phyloP scores from a whole-genome alignment of 495 filamentous ascomycete species.

The Bombardia bombarda region DNA sequence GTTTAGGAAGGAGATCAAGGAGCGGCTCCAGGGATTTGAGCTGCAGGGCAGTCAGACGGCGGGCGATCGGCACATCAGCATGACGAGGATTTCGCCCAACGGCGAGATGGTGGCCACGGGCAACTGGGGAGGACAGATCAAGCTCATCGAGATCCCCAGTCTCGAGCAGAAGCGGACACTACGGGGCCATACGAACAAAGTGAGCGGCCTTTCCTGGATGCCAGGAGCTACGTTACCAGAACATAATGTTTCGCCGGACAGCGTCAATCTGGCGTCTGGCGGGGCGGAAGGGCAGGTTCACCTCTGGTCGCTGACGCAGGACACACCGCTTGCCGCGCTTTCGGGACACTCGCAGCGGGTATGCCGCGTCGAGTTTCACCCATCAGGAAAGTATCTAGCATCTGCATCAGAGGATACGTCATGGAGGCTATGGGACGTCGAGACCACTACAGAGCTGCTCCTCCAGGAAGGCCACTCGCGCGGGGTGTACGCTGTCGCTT shows the following conservation, averaged over 20 bases:
- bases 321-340: constrained; percentile 76
- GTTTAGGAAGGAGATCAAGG: constrained; percentile 82
- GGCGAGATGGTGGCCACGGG: constrained; percentile 79
- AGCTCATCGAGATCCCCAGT: constrained; percentile 73
- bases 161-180: constrained; percentile 66
- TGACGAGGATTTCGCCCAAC: constrained; percentile 83
- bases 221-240: constrained; percentile 71
- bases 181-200: constrained; percentile 75
- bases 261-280: constrained; percentile 82
- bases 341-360: constrained; percentile 82
- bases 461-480: constrained; percentile 92
- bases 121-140: constrained; percentile 85
- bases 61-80: constrained; percentile 80
- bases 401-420: constrained; percentile 95
- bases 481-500: constrained; percentile 81
- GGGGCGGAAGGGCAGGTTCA: constrained; percentile 86
- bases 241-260: constrained; percentile 57
- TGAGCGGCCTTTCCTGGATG: constrained; percentile 87
- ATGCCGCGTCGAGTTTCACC: constrained; percentile 89
- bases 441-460: constrained; percentile 72
- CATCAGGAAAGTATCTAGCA: constrained; percentile 81
- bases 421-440: constrained; percentile 94
- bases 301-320: constrained; percentile 80
- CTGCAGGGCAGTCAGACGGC: constrained; percentile 89
- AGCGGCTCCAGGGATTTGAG: constrained; percentile 72